These are phyloP conservation scores for Moniliella sp. DNA, from an alignment of 1,284 basidiomycete species.

Conservation along the genomic window DNA sequence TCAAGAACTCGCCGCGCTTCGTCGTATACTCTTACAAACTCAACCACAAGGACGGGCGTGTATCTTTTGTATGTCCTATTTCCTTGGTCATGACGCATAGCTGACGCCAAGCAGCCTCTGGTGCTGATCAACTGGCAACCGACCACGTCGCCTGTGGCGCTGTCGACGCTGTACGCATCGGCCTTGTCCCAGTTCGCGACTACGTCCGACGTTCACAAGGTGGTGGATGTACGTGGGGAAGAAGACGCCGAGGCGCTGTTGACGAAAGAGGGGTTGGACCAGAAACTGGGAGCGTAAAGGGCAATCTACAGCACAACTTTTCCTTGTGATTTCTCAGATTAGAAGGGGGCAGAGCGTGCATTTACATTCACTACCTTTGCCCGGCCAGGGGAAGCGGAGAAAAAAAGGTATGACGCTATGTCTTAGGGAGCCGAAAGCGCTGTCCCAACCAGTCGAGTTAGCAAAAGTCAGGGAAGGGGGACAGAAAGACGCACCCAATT, in stretches of 20 bases:
- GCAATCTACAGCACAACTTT: too few relatives aligned
- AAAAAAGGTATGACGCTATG: too few relatives aligned
- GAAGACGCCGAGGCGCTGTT: too few relatives aligned
- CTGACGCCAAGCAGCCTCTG: constrained; percentile 6
- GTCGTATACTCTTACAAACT: constrained; percentile 64
- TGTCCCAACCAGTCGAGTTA: too few relatives aligned
- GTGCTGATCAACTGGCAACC: constrained; percentile 24
- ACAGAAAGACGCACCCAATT: background rate
- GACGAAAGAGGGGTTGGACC: too few relatives aligned
- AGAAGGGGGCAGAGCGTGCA: too few relatives aligned
- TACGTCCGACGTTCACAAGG: constrained; percentile 20
- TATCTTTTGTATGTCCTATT: constrained; percentile 41
- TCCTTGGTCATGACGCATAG: background rate
- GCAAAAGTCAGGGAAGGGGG: too few relatives aligned
- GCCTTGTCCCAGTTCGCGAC: constrained; percentile 19
- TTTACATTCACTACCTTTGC: too few relatives aligned
- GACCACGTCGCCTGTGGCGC: constrained; percentile 14
- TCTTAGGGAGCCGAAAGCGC: too few relatives aligned
- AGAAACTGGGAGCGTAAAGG: too few relatives aligned
- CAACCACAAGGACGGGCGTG: constrained; percentile 58
- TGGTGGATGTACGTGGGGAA: constrained; percentile 22
- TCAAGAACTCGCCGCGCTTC: constrained; percentile 69
- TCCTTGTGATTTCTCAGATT: too few relatives aligned
- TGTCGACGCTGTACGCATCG: constrained; percentile 29
- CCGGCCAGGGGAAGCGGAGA: too few relatives aligned